Base-by-base conservation (phyloP, 495 filamentous ascomycete species). In the Trichoderma virens region DNA sequence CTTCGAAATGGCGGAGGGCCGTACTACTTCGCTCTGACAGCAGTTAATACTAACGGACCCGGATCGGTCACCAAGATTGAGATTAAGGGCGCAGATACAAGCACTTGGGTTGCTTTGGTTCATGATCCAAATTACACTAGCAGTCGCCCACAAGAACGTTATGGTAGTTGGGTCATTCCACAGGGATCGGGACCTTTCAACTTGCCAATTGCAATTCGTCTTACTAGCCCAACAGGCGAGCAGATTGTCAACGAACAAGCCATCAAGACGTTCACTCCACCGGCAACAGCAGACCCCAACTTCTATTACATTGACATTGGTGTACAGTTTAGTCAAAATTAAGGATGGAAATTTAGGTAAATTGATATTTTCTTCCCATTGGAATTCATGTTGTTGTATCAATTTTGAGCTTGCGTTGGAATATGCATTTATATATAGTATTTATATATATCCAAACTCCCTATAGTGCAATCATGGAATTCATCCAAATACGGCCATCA, bases 241-340 rank as follows among this genome's bases (percentile, higher is more conserved):
- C 51, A 56, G 8, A 56, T 56, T 56, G 51, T 56, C 3, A 56
- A 56, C 16, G 51, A 56, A 14, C 51, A 28, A 30, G 51, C 51
- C 20, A 56, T 56, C 5, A 56, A 27, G 13, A 56, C 51, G 3
- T 56, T 27, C 25, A 56, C 51, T 30, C 25, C 51, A 11, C 51
- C 51, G 11, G 6, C 51, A 2, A 30, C 25, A 56, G 51, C 25
- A 16, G 51, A 56, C 13, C 51, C 51, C 23, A 56, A 56, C 25
- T 56, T 56, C 6, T 56, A 56, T 16, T 56, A 56, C 27, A 56
- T 56, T 30, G 51, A 56, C 25, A 56, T 56, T 30, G 51, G 51
- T 3, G 51, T 56, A 16, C 51, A 56, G 13, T 56, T 56, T 30
- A 56, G 51, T 18, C 23, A 30, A 25, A 56, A 56, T 27, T 56